Conservation (phyloP, 129 eudicot genomes). For the Helianthus tuberosus region DNA sequence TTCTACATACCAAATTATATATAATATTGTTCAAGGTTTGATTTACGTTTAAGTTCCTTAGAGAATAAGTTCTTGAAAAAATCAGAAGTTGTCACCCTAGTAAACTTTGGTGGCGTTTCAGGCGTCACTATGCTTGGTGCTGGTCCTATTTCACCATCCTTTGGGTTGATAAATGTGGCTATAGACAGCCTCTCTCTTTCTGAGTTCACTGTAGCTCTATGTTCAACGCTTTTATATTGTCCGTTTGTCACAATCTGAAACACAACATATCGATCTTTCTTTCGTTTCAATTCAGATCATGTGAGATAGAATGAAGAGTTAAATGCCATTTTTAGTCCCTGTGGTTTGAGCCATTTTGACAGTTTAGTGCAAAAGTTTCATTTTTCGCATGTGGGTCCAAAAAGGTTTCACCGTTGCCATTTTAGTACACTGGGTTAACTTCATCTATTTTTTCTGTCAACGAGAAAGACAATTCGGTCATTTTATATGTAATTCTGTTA, state of each 20-base stretch:
- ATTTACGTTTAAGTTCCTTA: not conserved
- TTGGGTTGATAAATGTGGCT: not conserved
- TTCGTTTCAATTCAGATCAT: not conserved
- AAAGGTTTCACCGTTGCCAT: too few relatives aligned
- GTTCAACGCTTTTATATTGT: slow-evolving; percentile 5
- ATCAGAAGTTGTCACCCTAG: not conserved
- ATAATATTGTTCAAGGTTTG: slow-evolving; percentile 11
- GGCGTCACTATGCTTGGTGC: not conserved
- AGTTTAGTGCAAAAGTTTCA: too few relatives aligned
- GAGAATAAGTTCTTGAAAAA: not conserved
- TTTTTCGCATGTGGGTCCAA: too few relatives aligned
- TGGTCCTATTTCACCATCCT: not conserved
- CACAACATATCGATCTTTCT: not conserved
- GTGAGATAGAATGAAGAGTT: too few relatives aligned
- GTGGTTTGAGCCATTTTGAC: too few relatives aligned
- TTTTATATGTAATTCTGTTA: too few relatives aligned
- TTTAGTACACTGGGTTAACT: too few relatives aligned
- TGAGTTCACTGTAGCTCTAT: not conserved
- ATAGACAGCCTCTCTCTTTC: slow-evolving; percentile 4
- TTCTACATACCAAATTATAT: not conserved
- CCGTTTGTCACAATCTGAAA: slow-evolving; percentile 9
- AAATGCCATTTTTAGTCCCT: too few relatives aligned
- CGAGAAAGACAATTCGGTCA: too few relatives aligned
- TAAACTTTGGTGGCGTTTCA: slow-evolving; percentile 2
- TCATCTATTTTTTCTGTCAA: too few relatives aligned